phyloP scores from a whole-genome alignment of 305 asterid genomes.

The Fraxinus xanthoxyloides region DNA sequence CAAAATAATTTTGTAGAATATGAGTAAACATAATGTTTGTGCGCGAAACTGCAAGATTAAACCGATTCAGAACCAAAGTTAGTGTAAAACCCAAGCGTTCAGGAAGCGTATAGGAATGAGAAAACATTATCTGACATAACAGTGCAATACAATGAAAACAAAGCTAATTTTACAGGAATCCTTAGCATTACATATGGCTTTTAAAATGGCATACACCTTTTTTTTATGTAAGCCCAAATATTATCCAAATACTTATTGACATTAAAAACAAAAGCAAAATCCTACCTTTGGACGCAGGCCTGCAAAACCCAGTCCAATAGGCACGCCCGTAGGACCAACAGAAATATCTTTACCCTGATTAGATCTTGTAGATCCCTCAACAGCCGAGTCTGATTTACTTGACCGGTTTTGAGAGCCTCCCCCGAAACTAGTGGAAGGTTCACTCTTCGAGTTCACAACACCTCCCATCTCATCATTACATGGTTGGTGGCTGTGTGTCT shows the following conservation, averaged over 20 bases:
- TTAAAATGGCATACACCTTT: not conserved
- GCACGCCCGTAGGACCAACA: constrained; percentile 46
- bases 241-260: not conserved
- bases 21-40: constrained; percentile 7
- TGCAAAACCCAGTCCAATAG: constrained; percentile 79
- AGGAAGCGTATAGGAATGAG: not conserved
- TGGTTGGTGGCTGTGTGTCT: constrained; percentile 30
- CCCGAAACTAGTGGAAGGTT: constrained; percentile 32
- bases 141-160: not conserved
- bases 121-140: not conserved
- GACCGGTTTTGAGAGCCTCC: constrained; percentile 27
- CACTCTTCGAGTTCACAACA: constrained; percentile 15
- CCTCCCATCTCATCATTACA: constrained; percentile 14
- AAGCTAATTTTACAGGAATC: not conserved
- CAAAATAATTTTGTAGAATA: not conserved
- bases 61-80: not conserved
- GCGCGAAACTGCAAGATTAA: not conserved
- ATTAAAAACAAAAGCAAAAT: constrained; percentile 1
- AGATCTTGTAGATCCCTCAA: constrained; percentile 29
- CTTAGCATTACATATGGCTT: not conserved
- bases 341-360: constrained; percentile 31
- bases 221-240: not conserved
- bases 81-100: not conserved
- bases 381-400: constrained; percentile 25
- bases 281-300: constrained; percentile 79